phyloP scores from a whole-genome alignment of 2,329 filamentous ascomycete genomes.

The Aspergillus sp. region DNA sequence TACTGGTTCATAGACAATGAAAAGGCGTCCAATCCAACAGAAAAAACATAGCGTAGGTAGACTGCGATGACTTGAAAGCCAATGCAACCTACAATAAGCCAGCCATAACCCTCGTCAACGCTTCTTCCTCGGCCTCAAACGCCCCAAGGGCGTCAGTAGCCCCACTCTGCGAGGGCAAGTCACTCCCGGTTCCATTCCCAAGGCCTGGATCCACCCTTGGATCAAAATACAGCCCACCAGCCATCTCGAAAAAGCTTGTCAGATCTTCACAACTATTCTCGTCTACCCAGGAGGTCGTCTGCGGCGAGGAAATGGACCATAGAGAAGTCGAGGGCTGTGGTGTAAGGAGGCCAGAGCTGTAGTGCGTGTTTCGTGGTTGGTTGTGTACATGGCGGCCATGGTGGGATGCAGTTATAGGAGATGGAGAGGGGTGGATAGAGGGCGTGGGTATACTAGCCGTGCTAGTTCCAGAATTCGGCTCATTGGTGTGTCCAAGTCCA shows the following conservation, averaged over 20 bases:
- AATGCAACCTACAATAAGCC: conserved; percentile 26
- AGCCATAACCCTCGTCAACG: conserved; percentile 35
- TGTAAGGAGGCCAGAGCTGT: conserved; percentile 11
- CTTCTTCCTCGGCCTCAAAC: conserved; percentile 38
- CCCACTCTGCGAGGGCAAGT: conserved; percentile 1
- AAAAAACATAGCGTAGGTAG: no score
- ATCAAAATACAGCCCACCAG: conserved; percentile 47
- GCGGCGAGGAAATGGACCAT: conserved; percentile 21
- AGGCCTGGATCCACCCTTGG: conserved; percentile 9
- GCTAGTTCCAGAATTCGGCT: neutral
- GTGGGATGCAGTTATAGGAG: neutral
- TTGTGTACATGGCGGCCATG: neutral
- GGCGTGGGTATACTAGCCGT: neutral
- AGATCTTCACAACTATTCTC: conserved; percentile 49
- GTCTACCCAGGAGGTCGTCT: conserved; percentile 8
- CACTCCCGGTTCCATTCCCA: neutral
- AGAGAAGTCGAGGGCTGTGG: conserved; percentile 14
- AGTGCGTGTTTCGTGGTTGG: conserved; percentile 8
- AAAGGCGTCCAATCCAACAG: no score
- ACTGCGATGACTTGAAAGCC: neutral
- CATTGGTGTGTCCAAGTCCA: neutral
- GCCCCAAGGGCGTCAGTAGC: conserved; percentile 20
- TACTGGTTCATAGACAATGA: no score
- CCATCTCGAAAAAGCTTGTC: conserved; percentile 61
- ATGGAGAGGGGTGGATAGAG: neutral